Percentiles rank a stretch among this genome's conserved stretches.
Evolutionary conservation across 371 early-diverging fungal genomes (phyloP).

Genomic region (Lichtheimia hyalospora): DNA sequence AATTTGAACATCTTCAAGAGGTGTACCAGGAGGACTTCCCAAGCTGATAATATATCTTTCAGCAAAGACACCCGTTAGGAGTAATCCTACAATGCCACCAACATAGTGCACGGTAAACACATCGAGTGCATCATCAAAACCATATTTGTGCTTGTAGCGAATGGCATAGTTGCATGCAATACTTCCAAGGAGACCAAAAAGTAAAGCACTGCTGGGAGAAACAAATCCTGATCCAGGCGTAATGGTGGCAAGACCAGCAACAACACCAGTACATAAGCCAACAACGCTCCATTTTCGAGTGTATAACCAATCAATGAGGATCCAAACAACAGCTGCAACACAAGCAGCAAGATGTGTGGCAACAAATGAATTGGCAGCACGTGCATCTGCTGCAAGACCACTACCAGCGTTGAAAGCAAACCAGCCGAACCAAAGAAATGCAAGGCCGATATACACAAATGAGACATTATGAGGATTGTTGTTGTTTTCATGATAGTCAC

Average conservation of each 20-base stretch:
- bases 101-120: conserved; percentile 74
- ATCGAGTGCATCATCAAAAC: conserved; percentile 79
- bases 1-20: conserved; percentile 39
- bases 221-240: conserved; percentile 81
- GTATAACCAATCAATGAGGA: conserved; percentile 65
- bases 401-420: conserved; percentile 45
- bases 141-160: conserved; percentile 60
- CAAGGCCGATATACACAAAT: conserved; percentile 77
- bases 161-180: conserved; percentile 65
- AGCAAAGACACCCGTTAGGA: conserved; percentile 77
- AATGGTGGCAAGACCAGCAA: conserved; percentile 81
- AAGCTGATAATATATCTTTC: conserved; percentile 57
- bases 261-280: conserved; percentile 83
- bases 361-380: conserved; percentile 74
- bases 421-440: conserved; percentile 74
- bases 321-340: conserved; percentile 72
- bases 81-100: conserved; percentile 70
- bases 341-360: conserved; percentile 74
- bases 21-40: conserved; percentile 60
- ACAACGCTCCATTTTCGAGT: conserved; percentile 70
- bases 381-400: conserved; percentile 70
- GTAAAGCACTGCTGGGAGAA: conserved; percentile 65
- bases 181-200: conserved; percentile 67
- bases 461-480: conserved; percentile 78
- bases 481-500: conserved; percentile 61